Evolutionary conservation across 2,329 filamentous ascomycete genomes (phyloP), one percentile per base, ranked within the genome.

Genomic region (Aspergillus persii): DNA sequence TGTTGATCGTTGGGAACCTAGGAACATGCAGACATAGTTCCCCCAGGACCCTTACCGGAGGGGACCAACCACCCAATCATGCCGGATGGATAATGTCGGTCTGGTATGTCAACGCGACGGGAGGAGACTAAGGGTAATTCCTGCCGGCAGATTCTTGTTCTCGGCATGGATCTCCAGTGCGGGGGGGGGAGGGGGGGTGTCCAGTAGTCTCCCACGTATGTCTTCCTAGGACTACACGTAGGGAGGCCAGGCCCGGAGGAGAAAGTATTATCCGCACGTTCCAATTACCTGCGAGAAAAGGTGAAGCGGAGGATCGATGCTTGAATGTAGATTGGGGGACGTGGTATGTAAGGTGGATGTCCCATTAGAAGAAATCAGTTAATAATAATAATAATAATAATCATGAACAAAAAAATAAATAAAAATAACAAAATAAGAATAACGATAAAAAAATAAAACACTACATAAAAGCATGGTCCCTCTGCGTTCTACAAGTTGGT

Each of bases 81-180:
- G 27, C 44, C 11, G 18, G 15, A 47, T 23, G 4, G 4, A 27
- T 47, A 23, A 47, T 27, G 26, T 27, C 8, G 23, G 18, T 12
- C 8, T 27, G 18, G 44, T 47, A 47, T 47, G 44, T 47, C 44
- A 23, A 23, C 18, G 15, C 36, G 36, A 41, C 36, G n/a, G 12
- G 15, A 41, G 18, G 18, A 23, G 18, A 23, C 18, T 23, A 23
- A 23, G 18, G 18, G 1, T 26, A 47, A 55, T 33, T 26, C 18
- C 23, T 18, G 23, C 44, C 33, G 36, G 53, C 30, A 48, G 44
- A 31, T 49, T 26, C 30, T 52, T 52, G 12, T 26, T 41, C 15
- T 23, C 29, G 50, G 59, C 53, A 61, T 56, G 52, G 56, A 56
- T 58, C 55, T 56, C 41, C 57, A 55, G 29, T 52, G 51, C 29